Evolutionary conservation across 2,329 filamentous ascomycete genomes (phyloP).

Genomic region (Hymenoscyphus fraxineus): DNA sequence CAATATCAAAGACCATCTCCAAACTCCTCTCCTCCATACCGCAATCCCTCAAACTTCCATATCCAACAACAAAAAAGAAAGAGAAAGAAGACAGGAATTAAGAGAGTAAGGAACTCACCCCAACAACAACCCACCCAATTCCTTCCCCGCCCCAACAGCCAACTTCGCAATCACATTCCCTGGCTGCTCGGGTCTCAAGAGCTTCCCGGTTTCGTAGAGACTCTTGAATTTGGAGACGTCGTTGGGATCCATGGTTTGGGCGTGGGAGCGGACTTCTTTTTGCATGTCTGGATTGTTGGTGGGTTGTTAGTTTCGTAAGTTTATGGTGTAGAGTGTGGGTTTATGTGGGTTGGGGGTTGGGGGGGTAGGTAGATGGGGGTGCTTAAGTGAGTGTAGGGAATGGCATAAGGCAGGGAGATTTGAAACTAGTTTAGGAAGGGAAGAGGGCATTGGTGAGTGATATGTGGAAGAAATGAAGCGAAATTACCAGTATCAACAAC

Average conservation of each 20-base stretch:
- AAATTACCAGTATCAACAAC: conserved; percentile 64
- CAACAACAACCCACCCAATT: conserved; percentile 73
- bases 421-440: neutral
- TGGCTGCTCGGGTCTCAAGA: conserved; percentile 79
- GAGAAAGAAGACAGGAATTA: neutral
- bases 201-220: conserved; percentile 64
- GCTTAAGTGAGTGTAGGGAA: too few species aligned
- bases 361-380: too few species aligned
- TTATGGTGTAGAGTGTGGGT: too few species aligned
- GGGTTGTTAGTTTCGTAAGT: neutral
- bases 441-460: neutral
- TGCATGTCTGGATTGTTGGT: conserved; percentile 66
- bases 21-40: too few species aligned
- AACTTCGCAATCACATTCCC: conserved; percentile 82
- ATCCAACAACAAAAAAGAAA: neutral
- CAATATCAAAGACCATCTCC: too few species aligned
- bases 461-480: neutral
- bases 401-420: too few species aligned
- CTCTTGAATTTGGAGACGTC: conserved; percentile 63
- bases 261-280: conserved; percentile 70
- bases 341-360: neutral
- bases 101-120: conserved; percentile 45
- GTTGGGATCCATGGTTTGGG: conserved; percentile 53
- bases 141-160: conserved; percentile 58
- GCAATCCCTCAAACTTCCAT: neutral